Evolutionary conservation across 306 rosid species (phyloP).

Genomic region (Abrus precatorius): DNA sequence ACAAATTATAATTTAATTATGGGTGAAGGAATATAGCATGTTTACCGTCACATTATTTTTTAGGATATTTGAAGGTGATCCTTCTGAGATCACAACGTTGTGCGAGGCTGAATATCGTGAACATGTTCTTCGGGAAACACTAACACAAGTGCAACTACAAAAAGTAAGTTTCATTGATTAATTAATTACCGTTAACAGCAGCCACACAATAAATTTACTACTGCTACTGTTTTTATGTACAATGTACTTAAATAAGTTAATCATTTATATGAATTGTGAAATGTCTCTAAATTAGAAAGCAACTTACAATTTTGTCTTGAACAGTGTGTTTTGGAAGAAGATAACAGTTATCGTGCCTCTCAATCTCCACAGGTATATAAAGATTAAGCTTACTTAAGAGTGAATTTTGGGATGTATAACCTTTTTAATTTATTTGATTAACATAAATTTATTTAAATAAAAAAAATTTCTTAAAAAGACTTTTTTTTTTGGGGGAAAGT

Average conservation of each 20-base stretch:
- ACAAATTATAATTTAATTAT: background rate
- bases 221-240: background rate
- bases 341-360: slow-evolving; percentile 42
- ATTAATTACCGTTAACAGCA: background rate
- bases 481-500: no score
- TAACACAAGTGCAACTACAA: slow-evolving; percentile 56
- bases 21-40: background rate
- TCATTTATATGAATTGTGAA: background rate
- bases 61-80: slow-evolving; percentile 73
- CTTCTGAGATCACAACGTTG: slow-evolving; percentile 61
- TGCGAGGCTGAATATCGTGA: slow-evolving; percentile 62
- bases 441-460: no score
- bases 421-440: no score
- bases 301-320: slow-evolving; percentile 16
- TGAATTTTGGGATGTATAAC: no score
- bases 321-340: slow-evolving; percentile 57
- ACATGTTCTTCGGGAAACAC: slow-evolving; percentile 61
- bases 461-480: no score
- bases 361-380: slow-evolving; percentile 53
- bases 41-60: slow-evolving; percentile 1
- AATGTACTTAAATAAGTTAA: background rate
- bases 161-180: slow-evolving; percentile 45
- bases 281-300: background rate
- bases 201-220: background rate
- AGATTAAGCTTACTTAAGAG: background rate